Base-by-base conservation (phyloP, 495 filamentous ascomycete genomes). In the Terfezia boudieri region DNA sequence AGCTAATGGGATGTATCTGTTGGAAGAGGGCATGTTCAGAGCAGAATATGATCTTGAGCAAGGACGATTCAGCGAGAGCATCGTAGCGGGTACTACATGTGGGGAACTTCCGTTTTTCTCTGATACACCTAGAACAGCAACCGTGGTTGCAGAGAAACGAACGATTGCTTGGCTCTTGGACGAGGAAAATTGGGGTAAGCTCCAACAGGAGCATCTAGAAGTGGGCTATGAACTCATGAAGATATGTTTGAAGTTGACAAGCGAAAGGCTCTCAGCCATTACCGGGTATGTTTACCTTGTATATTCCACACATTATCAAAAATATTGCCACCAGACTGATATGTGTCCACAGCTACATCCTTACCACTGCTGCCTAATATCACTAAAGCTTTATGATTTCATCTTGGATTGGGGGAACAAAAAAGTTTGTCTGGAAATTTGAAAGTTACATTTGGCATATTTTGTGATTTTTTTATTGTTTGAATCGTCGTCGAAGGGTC, bases 21-120 rank as follows among this genome's bases (percentile, higher is more conserved):
- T 98, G 4, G 86, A 96, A 67, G 73, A 76, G 3, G 90, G 90
- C 36, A 86, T 94, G 64, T 73, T 98, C 35, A 76, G 86, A 37
- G 85, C 81, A 0, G 86, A 90, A 59, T 98, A 96, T 64, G 76
- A 89, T 36, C 73, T 88, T 16, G 85, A 89, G 1, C 90, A 95
- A 65, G 90, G 92, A 6, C 74, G 76, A 58, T 83, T 86, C 60
- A 87, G 79, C 50, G 90, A 98, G 64, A 81, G 85, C 57, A 94
- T 98, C 46, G 83, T 95, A 2, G 86, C 86, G 8, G 90, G 90
- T 22, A 87, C 89, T 23, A 94, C 90, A 9, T 95, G 89, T 62
- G 90, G 90, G 26, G 90, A 98, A 68, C 68, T 96, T 53, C 90
- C 90, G 0, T 98, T 98, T 71, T 98, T 98, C 68, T 83, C 80